These are phyloP conservation scores for Rhinocladiella similis DNA, from an alignment of 2,329 filamentous ascomycete species.

Conservation along the genomic window DNA sequence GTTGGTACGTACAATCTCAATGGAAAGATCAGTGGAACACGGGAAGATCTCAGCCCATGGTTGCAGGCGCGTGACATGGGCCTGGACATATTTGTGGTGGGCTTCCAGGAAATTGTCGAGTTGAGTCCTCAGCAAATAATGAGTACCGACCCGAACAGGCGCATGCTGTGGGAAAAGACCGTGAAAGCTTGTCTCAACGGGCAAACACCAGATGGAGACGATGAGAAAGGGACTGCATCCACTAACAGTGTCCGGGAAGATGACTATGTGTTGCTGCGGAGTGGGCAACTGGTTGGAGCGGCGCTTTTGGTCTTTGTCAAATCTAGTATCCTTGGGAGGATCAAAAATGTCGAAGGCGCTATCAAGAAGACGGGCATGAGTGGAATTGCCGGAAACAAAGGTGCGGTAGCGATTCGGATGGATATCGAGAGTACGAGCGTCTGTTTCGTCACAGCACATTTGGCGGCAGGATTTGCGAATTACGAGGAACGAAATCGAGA, in stretches of 20 bases:
- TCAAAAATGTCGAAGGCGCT: conserved; percentile 95
- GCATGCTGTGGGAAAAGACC: conserved; percentile 81
- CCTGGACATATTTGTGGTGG: conserved; percentile 84
- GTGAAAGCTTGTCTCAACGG: conserved; percentile 75
- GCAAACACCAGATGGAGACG: conserved; percentile 46
- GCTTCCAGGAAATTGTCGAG: conserved; percentile 98
- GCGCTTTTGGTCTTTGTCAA: conserved; percentile 91
- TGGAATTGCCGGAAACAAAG: conserved; percentile 97
- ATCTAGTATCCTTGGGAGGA: conserved; percentile 70
- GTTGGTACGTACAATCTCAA: conserved; percentile 95
- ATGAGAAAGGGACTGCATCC: conserved; percentile 45
- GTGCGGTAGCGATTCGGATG: conserved; percentile 92
- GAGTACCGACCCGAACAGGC: conserved; percentile 88
- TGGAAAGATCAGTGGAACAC: conserved; percentile 74
- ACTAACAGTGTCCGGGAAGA: conserved; percentile 57
- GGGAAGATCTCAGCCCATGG: conserved; percentile 82
- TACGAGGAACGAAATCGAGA: conserved; percentile 95
- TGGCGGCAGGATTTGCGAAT: conserved; percentile 93
- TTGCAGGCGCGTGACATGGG: conserved; percentile 66
- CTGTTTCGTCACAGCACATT: conserved; percentile 93
- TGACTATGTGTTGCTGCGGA: conserved; percentile 84
- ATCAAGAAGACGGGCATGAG: conserved; percentile 92
- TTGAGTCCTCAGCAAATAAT: conserved; percentile 97
- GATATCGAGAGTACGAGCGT: conserved; percentile 91
- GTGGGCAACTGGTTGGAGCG: conserved; percentile 91